Evolutionary conservation across 2,329 filamentous ascomycete genomes (phyloP).

Genomic region (Alternaria triticimaculans): DNA sequence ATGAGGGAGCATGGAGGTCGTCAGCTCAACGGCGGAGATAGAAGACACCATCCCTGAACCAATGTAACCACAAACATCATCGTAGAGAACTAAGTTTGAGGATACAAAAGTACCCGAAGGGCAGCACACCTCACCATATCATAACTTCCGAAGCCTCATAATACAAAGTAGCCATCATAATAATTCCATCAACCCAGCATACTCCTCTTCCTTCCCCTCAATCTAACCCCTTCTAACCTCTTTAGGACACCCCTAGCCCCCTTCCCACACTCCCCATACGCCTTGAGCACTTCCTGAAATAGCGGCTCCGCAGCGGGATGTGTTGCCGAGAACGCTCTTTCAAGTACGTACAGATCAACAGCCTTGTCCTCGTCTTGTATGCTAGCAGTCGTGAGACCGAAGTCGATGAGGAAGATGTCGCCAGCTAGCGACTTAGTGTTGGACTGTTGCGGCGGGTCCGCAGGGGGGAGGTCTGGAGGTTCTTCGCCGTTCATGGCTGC

Average conservation of each 20-base stretch:
- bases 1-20: not conserved
- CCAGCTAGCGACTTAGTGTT: constrained; percentile 59
- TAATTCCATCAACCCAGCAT: constrained; percentile 75
- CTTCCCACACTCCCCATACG: constrained; percentile 76
- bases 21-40: not conserved
- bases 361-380: constrained; percentile 89
- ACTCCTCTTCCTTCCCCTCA: constrained; percentile 93
- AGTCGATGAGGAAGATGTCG: constrained; percentile 90
- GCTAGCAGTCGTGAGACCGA: constrained; percentile 85
- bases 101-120: not conserved
- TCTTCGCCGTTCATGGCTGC: constrained; percentile 26
- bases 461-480: constrained; percentile 7
- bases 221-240: constrained; percentile 87
- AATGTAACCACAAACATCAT: not conserved
- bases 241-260: constrained; percentile 76
- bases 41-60: not conserved
- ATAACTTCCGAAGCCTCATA: not conserved
- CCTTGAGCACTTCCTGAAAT: constrained; percentile 75
- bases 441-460: not conserved
- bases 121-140: not conserved
- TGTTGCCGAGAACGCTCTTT: constrained; percentile 92
- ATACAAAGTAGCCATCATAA: not conserved
- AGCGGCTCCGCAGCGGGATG: constrained; percentile 84
- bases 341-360: constrained; percentile 94
- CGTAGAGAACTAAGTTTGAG: not conserved